Evolutionary conservation across 2,329 filamentous ascomycete genomes (phyloP).

Genomic region (Aureobasidium leucospermi): DNA sequence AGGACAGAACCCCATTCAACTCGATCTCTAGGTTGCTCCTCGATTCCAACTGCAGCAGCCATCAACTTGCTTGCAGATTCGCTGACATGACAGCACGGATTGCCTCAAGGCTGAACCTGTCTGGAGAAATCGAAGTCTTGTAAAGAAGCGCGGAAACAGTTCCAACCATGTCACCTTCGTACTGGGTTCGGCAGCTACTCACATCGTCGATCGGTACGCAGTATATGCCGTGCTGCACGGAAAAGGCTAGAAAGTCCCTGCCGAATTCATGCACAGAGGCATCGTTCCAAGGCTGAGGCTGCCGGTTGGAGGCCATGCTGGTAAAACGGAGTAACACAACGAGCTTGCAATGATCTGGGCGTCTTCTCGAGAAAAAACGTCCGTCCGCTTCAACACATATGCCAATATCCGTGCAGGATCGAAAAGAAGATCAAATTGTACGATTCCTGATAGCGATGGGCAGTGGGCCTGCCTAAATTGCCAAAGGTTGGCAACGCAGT

Average conservation of each 20-base stretch:
- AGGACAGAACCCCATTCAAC: background rate
- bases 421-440: background rate
- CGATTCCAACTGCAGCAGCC: no score
- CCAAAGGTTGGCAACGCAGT: conserved; percentile 2
- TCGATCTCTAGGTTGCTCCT: background rate
- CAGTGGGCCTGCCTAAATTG: background rate
- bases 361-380: background rate
- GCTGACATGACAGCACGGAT: no score
- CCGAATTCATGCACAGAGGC: conserved; percentile 16
- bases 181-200: conserved; percentile 12
- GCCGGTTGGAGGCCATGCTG: background rate
- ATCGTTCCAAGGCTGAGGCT: conserved; percentile 23
- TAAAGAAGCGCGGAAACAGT: no score
- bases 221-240: conserved; percentile 20
- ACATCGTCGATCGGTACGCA: conserved; percentile 30
- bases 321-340: background rate
- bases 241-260: conserved; percentile 20
- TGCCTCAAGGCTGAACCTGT: no score
- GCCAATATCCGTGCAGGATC: background rate
- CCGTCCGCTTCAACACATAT: background rate
- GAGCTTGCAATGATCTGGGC: background rate
- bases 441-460: background rate
- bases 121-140: no score
- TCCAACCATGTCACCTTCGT: background rate
- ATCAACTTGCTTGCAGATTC: no score